These are phyloP conservation scores for Corynespora cassiicola DNA, from an alignment of 2,329 filamentous ascomycete species.

Conservation along the genomic window DNA sequence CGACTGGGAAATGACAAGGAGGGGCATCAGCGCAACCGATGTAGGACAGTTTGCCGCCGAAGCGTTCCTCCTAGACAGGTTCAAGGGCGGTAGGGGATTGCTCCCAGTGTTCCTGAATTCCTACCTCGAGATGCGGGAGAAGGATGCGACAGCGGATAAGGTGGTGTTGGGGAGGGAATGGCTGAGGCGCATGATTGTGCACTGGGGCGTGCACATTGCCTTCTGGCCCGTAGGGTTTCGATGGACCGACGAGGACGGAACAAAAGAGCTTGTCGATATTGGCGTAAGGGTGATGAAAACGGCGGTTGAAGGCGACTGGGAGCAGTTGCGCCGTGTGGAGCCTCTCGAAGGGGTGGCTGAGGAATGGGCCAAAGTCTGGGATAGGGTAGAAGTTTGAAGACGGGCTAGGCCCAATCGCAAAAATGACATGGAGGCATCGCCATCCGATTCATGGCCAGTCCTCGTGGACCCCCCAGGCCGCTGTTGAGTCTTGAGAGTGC, in stretches of 20 bases:
- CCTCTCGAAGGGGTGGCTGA: slow-evolving; percentile 17
- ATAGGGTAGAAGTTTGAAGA: too few species aligned
- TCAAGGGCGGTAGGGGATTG: slow-evolving; percentile 36
- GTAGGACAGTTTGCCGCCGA: slow-evolving; percentile 47
- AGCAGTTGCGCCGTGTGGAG: slow-evolving; percentile 18
- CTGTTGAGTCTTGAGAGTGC: slow-evolving; percentile 7
- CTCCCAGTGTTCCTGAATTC: slow-evolving; percentile 31
- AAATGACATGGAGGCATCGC: too few species aligned
- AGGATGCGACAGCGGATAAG: background rate
- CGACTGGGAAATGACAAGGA: slow-evolving; percentile 45
- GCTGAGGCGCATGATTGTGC: slow-evolving; percentile 34
- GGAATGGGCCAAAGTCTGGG: slow-evolving; percentile 8
- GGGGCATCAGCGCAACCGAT: slow-evolving; percentile 44
- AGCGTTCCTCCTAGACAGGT: slow-evolving; percentile 44
- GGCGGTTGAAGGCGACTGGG: slow-evolving; percentile 26
- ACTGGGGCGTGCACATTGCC: slow-evolving; percentile 44
- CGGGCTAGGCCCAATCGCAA: too few species aligned
- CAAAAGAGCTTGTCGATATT: slow-evolving; percentile 30
- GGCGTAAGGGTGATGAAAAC: slow-evolving; percentile 21
- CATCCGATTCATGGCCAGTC: too few species aligned
- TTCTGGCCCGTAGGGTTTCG: slow-evolving; percentile 41
- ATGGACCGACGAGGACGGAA: slow-evolving; percentile 36
- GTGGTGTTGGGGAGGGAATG: slow-evolving; percentile 20
- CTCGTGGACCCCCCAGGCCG: too few species aligned
- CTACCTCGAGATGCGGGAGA: slow-evolving; percentile 22